Percentiles rank a stretch among this genome's conserved stretches.
phyloP scores from a whole-genome alignment of 129 eudicot species.

The sunflower (Helianthus annuus) region DNA sequence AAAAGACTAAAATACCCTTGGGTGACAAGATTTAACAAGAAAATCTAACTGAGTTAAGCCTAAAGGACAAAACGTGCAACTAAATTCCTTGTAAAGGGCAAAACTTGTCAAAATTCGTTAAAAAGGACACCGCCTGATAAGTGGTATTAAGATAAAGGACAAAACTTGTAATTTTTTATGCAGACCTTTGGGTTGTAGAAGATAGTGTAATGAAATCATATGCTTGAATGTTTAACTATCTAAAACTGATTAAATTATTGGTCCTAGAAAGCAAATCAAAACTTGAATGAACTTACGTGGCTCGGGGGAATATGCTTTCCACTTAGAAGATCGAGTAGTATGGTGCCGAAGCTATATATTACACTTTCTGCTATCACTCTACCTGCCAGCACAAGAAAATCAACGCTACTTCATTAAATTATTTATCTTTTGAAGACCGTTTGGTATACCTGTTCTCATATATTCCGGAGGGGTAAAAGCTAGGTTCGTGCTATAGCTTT shows the following conservation, averaged over 20 bases:
- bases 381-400: slow-evolving; percentile 49
- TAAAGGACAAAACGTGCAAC: no score
- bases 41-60: no score
- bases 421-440: slow-evolving; percentile 3
- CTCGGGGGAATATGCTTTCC: slow-evolving; percentile 97
- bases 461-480: slow-evolving; percentile 98
- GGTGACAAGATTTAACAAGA: no score
- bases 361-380: slow-evolving; percentile 90
- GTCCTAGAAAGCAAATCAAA: background rate
- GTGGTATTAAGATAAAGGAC: no score
- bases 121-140: no score
- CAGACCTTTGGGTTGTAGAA: background rate
- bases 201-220: background rate
- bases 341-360: slow-evolving; percentile 86
- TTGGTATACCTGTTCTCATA: slow-evolving; percentile 68
- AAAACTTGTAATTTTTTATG: no score
- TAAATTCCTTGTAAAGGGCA: no score
- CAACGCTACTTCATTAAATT: background rate
- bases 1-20: no score
- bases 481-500: slow-evolving; percentile 89
- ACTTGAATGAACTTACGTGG: slow-evolving; percentile 45
- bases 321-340: slow-evolving; percentile 87
- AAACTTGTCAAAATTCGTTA: no score
- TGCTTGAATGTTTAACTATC: background rate
- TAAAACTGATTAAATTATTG: slow-evolving; percentile 1